Evolutionary conservation across 768 basidiomycete genomes (phyloP).

Genomic region (Xanthoconium purpureum): DNA sequence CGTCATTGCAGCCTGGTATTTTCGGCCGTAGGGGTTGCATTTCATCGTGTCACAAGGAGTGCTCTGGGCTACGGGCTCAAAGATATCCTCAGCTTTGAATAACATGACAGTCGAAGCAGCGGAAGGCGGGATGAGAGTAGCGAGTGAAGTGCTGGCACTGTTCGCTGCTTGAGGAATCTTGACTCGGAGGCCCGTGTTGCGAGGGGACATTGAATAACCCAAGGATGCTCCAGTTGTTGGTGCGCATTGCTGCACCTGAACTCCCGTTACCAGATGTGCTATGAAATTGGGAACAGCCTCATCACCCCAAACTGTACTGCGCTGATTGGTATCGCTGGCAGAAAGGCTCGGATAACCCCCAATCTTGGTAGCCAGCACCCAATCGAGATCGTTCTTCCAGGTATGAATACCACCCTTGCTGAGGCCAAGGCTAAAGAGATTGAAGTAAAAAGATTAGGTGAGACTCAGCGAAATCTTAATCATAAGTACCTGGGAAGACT

Average conservation of each 20-base stretch:
- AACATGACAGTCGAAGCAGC: background rate
- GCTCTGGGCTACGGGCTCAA: background rate
- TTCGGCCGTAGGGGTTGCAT: too few relatives aligned
- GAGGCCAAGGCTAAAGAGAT: background rate
- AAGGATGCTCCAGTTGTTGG: background rate
- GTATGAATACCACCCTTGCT: background rate
- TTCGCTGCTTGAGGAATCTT: background rate
- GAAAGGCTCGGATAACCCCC: background rate
- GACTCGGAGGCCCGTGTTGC: background rate
- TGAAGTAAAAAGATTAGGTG: background rate
- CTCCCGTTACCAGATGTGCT: background rate
- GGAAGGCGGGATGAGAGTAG: background rate
- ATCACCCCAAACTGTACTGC: background rate
- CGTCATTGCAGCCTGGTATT: background rate
- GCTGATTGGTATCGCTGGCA: background rate
- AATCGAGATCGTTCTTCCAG: background rate
- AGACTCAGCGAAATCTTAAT: background rate
- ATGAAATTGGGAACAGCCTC: background rate
- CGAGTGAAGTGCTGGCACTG: background rate
- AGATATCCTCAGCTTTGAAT: background rate
- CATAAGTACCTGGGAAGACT: background rate
- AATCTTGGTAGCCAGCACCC: background rate
- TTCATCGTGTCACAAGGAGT: background rate
- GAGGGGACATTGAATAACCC: background rate
- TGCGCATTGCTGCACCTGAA: background rate